Conservation (phyloP, 306 rosid genomes). For the Cicer yamashitae region DNA sequence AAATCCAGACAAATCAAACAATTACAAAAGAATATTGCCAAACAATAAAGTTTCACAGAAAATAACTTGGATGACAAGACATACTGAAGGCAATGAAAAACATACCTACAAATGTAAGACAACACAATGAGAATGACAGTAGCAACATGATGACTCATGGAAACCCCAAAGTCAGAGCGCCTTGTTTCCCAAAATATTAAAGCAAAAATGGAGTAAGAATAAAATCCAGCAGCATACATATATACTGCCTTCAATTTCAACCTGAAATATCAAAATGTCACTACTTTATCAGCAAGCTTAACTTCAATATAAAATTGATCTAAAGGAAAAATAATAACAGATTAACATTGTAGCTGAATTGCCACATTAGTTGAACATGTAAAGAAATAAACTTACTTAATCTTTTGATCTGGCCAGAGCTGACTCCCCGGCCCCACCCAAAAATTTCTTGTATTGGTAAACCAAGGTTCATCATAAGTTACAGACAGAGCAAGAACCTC, state of each 20-base stretch:
- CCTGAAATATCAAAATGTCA: constrained; percentile 60
- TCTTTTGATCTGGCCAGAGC: constrained; percentile 98
- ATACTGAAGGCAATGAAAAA: constrained; percentile 43
- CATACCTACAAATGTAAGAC: constrained; percentile 92
- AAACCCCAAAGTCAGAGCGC: constrained; percentile 96
- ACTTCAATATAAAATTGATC: constrained; percentile 30
- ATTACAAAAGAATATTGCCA: constrained; percentile 25
- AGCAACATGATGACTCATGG: constrained; percentile 98
- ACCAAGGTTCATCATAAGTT: constrained; percentile 93
- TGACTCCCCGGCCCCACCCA: constrained; percentile 99
- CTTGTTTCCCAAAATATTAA: constrained; percentile 97
- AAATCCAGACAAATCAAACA: constrained; percentile 33
- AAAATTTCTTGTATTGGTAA: constrained; percentile 73
- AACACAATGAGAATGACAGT: constrained; percentile 82
- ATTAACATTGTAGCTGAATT: constrained; percentile 17
- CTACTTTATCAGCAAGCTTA: constrained; percentile 20
- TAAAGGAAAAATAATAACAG: constrained; percentile 19
- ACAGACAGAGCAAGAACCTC: constrained; percentile 79
- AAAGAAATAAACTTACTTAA: constrained; percentile 64
- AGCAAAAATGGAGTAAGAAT: constrained; percentile 95
- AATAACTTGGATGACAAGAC: constrained; percentile 36
- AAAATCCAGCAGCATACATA: constrained; percentile 93
- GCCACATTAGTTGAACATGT: constrained; percentile 19
- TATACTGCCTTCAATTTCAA: constrained; percentile 89
- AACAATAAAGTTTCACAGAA: constrained; percentile 36